Evolutionary conservation across 2,329 filamentous ascomycete species (phyloP), one percentile per base, ranked within the genome.

Genomic region (Orbilia javanica): DNA sequence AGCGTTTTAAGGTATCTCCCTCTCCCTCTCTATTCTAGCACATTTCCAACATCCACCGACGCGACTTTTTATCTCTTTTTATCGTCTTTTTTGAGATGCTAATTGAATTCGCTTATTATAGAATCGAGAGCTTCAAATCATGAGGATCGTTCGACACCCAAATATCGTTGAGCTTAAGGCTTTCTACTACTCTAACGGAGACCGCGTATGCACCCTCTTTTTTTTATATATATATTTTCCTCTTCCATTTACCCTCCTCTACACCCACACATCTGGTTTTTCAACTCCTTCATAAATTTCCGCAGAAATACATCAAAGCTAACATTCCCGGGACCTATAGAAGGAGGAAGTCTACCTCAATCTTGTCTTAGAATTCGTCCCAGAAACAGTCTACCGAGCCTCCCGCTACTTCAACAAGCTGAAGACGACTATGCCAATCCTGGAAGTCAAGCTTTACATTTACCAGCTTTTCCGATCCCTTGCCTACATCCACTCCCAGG

Each of bases 381-480:
- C 96, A 63, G 96, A 99, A 87, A 99, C 96, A 11, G 96, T 99
- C 64, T 99, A 99, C 86, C 91, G 96, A 83, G 96, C 96, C 50
- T 98, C 96, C 80, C 91, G 96, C 83, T 98, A 97, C 87, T 99
- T 99, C 89, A 98, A 96, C 89, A 99, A 99, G 88, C 92, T 98
- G 91, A 99, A 98, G 90, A 97, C 94, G 5, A 97, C 95, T 66
- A 99, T 99, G 96, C 96, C 96, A 15, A 97, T 95, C 82, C 90
- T 99, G 82, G 96, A 99, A 86, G 94, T 98, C 84, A 99, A 99
- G 88, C 91, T 99, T 80, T 99, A 98, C 88, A 99, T 95, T 84
- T 99, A 99, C 87, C 96, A 99, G 87, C 92, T 99, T 69, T 99
- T 99, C 90, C 92, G 96, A 82, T 97, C 96, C 39, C 89, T 99